These are phyloP conservation scores for Kodamaea lidongshanica DNA, from an alignment of 805 yeast species.

Conservation along the genomic window DNA sequence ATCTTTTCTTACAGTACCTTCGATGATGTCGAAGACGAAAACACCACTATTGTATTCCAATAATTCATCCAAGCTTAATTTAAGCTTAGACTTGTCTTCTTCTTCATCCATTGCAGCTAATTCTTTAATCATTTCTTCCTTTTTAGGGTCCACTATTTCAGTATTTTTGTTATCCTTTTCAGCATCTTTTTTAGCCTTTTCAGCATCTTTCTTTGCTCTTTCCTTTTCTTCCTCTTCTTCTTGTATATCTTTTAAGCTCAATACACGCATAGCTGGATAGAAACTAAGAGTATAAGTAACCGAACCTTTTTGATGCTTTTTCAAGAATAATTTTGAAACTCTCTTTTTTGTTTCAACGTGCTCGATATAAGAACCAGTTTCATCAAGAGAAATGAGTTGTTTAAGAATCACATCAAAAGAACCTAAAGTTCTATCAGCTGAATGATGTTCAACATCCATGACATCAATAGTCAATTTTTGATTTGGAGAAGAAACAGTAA, in stretches of 20 bases:
- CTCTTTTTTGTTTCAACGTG: constrained; percentile 50
- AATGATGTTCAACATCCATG: constrained; percentile 79
- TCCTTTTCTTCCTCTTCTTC: constrained; percentile 39
- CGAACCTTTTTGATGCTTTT: constrained; percentile 79
- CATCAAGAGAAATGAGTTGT: constrained; percentile 65
- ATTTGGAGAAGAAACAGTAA: constrained; percentile 75
- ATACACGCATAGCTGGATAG: constrained; percentile 77
- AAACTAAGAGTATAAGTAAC: constrained; percentile 71
- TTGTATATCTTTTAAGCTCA: constrained; percentile 64
- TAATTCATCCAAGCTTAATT: constrained; percentile 54
- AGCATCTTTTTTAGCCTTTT: constrained; percentile 14
- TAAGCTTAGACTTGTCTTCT: constrained; percentile 26
- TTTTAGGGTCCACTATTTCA: constrained; percentile 13
- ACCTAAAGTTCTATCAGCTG: constrained; percentile 86
- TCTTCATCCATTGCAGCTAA: constrained; percentile 27
- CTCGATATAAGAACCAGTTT: constrained; percentile 54
- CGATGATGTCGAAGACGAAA: constrained; percentile 58
- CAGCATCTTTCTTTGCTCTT: constrained; percentile 22
- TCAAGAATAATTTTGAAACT: constrained; percentile 58
- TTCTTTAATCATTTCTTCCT: constrained; percentile 23
- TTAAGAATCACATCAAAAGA: constrained; percentile 63
- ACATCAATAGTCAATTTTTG: constrained; percentile 81
- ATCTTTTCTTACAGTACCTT: constrained; percentile 49
- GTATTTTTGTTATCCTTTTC: constrained; percentile 22
- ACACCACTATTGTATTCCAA: constrained; percentile 66